Conservation (phyloP, 768 basidiomycete species). For the Russula sp. region DNA sequence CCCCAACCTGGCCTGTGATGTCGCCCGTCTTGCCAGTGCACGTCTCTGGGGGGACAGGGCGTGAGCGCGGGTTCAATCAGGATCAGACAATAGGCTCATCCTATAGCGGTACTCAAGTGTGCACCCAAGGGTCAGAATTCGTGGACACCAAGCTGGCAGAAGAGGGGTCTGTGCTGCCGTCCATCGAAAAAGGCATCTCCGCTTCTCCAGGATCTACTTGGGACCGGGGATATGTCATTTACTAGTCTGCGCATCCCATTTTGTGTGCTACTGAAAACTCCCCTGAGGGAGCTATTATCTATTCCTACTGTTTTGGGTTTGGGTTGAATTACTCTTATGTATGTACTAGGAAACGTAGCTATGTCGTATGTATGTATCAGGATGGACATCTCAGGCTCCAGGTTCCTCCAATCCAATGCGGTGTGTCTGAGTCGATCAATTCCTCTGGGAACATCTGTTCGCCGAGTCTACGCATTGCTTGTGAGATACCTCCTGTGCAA, state of each 20-base stretch:
- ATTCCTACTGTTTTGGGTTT: too few species aligned
- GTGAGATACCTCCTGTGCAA: too few species aligned
- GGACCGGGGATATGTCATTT: background rate
- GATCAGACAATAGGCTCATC: background rate
- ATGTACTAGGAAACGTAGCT: too few species aligned
- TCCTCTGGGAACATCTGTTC: too few species aligned
- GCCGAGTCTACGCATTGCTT: too few species aligned
- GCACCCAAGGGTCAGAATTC: conserved; percentile 5
- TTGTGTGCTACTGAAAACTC: too few species aligned
- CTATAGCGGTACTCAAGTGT: conserved; percentile 20
- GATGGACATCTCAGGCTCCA: too few species aligned
- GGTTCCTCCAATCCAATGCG: too few species aligned
- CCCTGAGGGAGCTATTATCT: too few species aligned
- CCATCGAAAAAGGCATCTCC: background rate
- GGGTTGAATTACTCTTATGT: too few species aligned
- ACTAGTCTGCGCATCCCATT: background rate
- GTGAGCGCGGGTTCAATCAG: background rate
- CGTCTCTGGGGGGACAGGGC: background rate
- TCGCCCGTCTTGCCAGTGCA: background rate
- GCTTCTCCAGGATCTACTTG: background rate
- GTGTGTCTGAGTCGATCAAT: too few species aligned
- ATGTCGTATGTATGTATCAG: too few species aligned
- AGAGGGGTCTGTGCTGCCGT: background rate
- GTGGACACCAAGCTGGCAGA: background rate
- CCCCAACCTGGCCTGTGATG: background rate